phyloP scores from a whole-genome alignment of 148 eudicot genomes.

The Rhododendron henanense region DNA sequence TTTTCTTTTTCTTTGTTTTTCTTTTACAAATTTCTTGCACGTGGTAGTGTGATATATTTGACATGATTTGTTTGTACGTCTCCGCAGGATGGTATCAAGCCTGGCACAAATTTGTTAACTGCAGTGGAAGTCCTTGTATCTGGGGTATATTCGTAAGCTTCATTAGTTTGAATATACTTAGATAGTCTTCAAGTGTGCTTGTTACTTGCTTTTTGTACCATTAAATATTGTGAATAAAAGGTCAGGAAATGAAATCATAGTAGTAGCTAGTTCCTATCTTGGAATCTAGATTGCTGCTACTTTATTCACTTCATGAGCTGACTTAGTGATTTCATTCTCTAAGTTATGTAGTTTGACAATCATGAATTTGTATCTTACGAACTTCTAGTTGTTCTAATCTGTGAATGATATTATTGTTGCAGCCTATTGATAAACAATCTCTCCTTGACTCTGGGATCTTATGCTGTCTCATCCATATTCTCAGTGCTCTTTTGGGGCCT shows the following conservation, averaged over 20 bases:
- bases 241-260: background rate
- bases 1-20: background rate
- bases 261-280: background rate
- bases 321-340: background rate
- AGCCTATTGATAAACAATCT: conserved; percentile 94
- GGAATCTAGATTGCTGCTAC: background rate
- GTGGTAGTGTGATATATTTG: background rate
- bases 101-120: conserved; percentile 79
- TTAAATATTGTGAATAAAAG: background rate
- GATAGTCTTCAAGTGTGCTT: background rate
- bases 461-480: conserved; percentile 84
- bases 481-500: conserved; percentile 78
- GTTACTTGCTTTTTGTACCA: background rate
- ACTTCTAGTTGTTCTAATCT: background rate
- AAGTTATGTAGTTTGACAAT: background rate
- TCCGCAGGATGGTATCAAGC: conserved; percentile 71
- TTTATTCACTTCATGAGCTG: background rate
- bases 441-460: conserved; percentile 97
- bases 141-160: conserved; percentile 57
- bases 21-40: background rate
- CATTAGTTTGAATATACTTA: conserved; percentile 3
- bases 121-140: conserved; percentile 94
- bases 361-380: background rate
- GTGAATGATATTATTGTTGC: conserved; percentile 21
- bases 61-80: conserved; percentile 11